These are phyloP conservation scores for Excoecaria cochinchinensis DNA, from an alignment of 345 rosid genomes.

Conservation along the genomic window DNA sequence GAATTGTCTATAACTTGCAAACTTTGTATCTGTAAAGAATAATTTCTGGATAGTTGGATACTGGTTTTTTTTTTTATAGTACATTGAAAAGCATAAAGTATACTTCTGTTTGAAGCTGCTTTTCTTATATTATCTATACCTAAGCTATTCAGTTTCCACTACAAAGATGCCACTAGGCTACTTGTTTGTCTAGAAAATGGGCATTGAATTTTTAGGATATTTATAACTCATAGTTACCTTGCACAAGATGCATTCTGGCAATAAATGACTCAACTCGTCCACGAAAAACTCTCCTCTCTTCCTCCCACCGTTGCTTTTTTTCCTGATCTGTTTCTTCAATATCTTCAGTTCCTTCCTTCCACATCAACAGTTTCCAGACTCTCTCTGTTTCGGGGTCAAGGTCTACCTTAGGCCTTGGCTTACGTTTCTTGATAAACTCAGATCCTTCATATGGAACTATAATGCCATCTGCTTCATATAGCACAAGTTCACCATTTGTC, in stretches of 20 bases:
- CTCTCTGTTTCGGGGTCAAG: slow-evolving; percentile 33
- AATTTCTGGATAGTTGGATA: neutral
- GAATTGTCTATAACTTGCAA: neutral
- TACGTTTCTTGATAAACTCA: slow-evolving; percentile 15
- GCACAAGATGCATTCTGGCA: slow-evolving; percentile 39
- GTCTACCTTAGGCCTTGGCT: slow-evolving; percentile 25
- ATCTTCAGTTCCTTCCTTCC: slow-evolving; percentile 27
- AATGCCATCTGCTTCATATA: slow-evolving; percentile 16
- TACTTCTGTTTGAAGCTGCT: neutral
- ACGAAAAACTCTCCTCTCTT: slow-evolving; percentile 26
- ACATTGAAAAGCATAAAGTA: neutral
- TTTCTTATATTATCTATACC: neutral
- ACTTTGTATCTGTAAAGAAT: neutral
- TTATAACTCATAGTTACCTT: slow-evolving; percentile 20
- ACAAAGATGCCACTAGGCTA: neutral
- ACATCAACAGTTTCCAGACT: slow-evolving; percentile 30
- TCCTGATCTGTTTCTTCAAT: slow-evolving; percentile 35
- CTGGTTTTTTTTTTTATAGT: neutral
- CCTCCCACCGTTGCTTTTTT: slow-evolving; percentile 31
- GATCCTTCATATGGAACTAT: slow-evolving; percentile 19
- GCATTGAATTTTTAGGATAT: slow-evolving; percentile 8
- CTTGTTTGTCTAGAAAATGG: neutral
- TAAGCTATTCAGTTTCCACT: neutral
- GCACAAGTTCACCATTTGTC: slow-evolving; percentile 26
- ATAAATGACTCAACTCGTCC: slow-evolving; percentile 29